Conservation (phyloP, 179 eudicot genomes). For the Carnegiea gigantea region DNA sequence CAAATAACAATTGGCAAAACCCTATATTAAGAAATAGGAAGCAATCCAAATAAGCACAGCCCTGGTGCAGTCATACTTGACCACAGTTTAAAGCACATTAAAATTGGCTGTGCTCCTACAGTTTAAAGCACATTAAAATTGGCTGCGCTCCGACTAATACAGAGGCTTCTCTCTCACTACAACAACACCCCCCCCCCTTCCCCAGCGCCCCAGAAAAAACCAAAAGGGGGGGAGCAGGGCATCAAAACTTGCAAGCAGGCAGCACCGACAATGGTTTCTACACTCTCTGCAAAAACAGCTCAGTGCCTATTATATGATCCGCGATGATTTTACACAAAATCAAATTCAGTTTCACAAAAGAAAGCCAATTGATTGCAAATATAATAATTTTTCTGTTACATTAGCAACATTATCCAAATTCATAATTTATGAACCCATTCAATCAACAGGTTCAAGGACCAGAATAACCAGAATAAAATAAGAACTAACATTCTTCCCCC, state of each 20-base stretch:
- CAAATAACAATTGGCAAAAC: not conserved
- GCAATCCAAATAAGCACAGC: not conserved
- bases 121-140: too few relatives aligned
- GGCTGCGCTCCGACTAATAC: too few relatives aligned
- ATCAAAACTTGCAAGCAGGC: too few relatives aligned
- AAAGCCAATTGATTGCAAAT: not conserved
- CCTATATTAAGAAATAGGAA: conserved; percentile 7
- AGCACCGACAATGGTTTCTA: too few relatives aligned
- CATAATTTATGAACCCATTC: not conserved
- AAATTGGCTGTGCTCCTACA: not conserved
- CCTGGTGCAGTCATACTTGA: not conserved
- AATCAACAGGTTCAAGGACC: not conserved
- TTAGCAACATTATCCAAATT: not conserved
- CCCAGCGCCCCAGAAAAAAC: not conserved
- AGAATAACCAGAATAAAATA: conserved; percentile 3
- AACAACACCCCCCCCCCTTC: too few relatives aligned
- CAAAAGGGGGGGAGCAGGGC: not conserved
- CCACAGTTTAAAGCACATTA: not conserved
- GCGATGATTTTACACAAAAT: not conserved
- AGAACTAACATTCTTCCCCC: not conserved
- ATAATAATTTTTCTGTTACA: not conserved
- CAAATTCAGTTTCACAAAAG: not conserved
- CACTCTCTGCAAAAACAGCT: not conserved
- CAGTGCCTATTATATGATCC: not conserved
- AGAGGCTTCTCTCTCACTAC: too few relatives aligned